A percentile compares a stretch with the other conserved stretches of the same genome.
phyloP scores from a whole-genome alignment of 106 monocot genomes.

The Phalaenopsis equestris region DNA sequence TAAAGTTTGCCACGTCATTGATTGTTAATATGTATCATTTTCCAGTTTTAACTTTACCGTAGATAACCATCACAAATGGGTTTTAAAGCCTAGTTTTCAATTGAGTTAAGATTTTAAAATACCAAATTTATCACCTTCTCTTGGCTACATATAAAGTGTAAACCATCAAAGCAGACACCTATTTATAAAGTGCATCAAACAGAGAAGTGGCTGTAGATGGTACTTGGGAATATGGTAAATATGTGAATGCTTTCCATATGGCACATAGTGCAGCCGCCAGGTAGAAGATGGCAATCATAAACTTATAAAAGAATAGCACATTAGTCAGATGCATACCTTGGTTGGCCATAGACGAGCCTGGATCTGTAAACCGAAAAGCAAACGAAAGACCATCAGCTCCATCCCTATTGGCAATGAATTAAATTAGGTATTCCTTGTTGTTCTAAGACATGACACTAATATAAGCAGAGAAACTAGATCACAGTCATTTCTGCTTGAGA shows the following conservation, averaged over 20 bases:
- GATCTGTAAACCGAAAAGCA: slow-evolving; percentile 97
- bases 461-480: neutral
- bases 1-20: no score
- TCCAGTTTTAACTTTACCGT: no score
- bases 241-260: neutral
- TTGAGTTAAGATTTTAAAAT: no score
- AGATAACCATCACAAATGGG: no score
- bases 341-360: slow-evolving; percentile 42
- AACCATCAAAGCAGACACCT: no score
- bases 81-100: no score
- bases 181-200: no score
- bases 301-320: neutral
- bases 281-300: neutral
- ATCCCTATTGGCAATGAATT: slow-evolving; percentile 39
- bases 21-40: no score
- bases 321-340: slow-evolving; percentile 51
- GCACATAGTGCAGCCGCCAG: neutral
- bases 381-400: slow-evolving; percentile 97
- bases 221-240: neutral
- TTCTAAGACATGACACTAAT: neutral
- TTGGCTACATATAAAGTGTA: no score
- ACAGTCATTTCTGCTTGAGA: neutral
- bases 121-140: no score
- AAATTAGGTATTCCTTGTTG: neutral
- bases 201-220: no score